Conservation (phyloP, 352 stramenopile species). For the Discostella stelligera region DNA sequence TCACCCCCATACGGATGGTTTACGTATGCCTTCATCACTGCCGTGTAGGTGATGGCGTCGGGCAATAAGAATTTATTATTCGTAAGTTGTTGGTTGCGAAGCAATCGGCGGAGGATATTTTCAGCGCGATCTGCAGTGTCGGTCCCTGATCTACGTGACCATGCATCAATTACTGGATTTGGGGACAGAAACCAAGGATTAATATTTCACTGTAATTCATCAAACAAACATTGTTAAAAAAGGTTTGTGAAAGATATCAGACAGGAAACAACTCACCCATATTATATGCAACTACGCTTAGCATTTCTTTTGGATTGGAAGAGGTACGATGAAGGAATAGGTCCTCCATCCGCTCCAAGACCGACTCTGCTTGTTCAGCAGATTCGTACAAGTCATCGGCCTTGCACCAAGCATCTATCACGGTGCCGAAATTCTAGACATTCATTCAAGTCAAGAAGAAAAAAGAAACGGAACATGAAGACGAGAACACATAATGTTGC, state of each 20-base stretch:
- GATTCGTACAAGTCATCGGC: slow-evolving; percentile 35
- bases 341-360: slow-evolving; percentile 36
- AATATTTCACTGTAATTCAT: neutral
- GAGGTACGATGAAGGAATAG: slow-evolving; percentile 36
- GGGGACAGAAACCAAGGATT: neutral
- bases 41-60: slow-evolving; percentile 52
- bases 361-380: slow-evolving; percentile 38
- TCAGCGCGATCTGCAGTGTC: slow-evolving; percentile 34
- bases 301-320: slow-evolving; percentile 29
- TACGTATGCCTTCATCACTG: slow-evolving; percentile 49
- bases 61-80: slow-evolving; percentile 37
- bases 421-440: slow-evolving; percentile 42
- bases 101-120: slow-evolving; percentile 39
- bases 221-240: neutral
- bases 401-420: slow-evolving; percentile 51
- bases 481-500: neutral
- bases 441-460: slow-evolving; percentile 1
- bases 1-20: slow-evolving; percentile 35
- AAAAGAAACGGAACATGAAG: neutral
- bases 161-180: slow-evolving; percentile 49
- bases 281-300: slow-evolving; percentile 45
- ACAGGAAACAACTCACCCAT: slow-evolving; percentile 22
- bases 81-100: slow-evolving; percentile 37
- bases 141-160: slow-evolving; percentile 44
- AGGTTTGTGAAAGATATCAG: neutral